Base-by-base conservation (phyloP, 306 rosid species). In the Sicyos edulis region DNA sequence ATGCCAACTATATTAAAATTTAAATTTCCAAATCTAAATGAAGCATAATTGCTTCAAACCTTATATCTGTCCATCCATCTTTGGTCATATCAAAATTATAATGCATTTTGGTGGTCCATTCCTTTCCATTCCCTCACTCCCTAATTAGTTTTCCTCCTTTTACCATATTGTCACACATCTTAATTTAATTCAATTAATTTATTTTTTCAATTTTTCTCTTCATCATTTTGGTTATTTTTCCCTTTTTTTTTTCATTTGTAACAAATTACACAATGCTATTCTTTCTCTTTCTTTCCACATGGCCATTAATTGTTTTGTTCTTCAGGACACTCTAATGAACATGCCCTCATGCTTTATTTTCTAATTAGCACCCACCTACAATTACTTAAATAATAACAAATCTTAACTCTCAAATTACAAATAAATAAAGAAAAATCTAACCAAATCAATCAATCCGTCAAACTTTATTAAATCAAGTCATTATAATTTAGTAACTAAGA, bases 51-150 rank as follows among this genome's bases (percentile, higher is more conserved):
- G 71, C 54, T 66, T 45, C 26, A 66, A 45, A 66, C 54, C 70
- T 37, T 66, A 66, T 66, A 17, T 66, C 34, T 66, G 71, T 44
- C 54, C 71, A 44, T 19, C 71, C 20, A 19, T 45, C 71, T 66
- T 20, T 66, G 54, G 71, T 66, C 71, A 66, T 66, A 45, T 45
- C 37, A 62, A 0, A 37, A 62, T 62, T 29, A 58, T 62, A 62
- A 62, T 65, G 34, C 54, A 65, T 65, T 65, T 65, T 42, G 54
- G 71, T 65, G 71, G 71, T 44, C 71, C 70, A 40, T 63, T 63
- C 52, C 70, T 16, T 63, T 63, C 52, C 16, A 13, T 29, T 24
- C 19, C 17, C 65, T 56, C 68, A 14, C 40, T 15, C 29, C 71
- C 55, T 47, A 47, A 45, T 47, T 47, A 67, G 47, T 67, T 66